Evolutionary conservation across 805 yeast genomes (phyloP).

Genomic region (Lipomyces oligophaga): DNA sequence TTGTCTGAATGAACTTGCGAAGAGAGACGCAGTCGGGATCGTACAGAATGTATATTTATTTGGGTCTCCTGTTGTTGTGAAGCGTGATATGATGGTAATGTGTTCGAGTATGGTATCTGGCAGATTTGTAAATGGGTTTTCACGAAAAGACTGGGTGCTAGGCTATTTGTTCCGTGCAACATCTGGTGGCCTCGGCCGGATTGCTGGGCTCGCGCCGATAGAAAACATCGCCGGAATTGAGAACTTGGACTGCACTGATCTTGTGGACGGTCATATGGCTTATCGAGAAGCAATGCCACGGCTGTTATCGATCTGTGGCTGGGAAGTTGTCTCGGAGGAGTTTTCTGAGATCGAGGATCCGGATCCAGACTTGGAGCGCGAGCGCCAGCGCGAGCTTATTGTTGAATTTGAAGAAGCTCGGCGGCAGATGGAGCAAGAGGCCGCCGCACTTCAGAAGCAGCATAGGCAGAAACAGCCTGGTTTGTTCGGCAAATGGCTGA

Average conservation of each 20-base stretch:
- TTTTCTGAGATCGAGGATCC: conserved; percentile 96
- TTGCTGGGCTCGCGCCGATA: conserved; percentile 82
- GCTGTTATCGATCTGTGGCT: conserved; percentile 61
- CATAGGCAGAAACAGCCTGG: conserved; percentile 35
- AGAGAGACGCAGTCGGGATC: conserved; percentile 79
- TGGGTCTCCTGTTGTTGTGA: conserved; percentile 83
- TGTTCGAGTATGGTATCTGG: conserved; percentile 89
- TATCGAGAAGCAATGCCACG: conserved; percentile 92
- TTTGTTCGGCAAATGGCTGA: conserved; percentile 42
- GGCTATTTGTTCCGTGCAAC: conserved; percentile 95
- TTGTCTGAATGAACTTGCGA: conserved; percentile 80
- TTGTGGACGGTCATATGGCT: conserved; percentile 95
- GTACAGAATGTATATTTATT: conserved; percentile 83
- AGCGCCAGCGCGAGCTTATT: conserved; percentile 71
- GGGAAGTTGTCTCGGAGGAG: conserved; percentile 84
- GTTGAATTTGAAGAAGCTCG: conserved; percentile 84
- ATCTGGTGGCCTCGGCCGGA: conserved; percentile 87
- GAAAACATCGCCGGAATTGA: conserved; percentile 61
- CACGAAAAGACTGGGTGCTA: conserved; percentile 90
- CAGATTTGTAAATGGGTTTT: conserved; percentile 81
- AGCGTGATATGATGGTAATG: conserved; percentile 68
- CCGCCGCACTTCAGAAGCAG: conserved; percentile 27
- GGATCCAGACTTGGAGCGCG: conserved; percentile 78
- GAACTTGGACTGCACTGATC: conserved; percentile 80
- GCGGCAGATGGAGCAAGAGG: conserved; percentile 44